These are phyloP conservation scores for Russula earlei DNA, from an alignment of 768 basidiomycete genomes.

Conservation along the genomic window DNA sequence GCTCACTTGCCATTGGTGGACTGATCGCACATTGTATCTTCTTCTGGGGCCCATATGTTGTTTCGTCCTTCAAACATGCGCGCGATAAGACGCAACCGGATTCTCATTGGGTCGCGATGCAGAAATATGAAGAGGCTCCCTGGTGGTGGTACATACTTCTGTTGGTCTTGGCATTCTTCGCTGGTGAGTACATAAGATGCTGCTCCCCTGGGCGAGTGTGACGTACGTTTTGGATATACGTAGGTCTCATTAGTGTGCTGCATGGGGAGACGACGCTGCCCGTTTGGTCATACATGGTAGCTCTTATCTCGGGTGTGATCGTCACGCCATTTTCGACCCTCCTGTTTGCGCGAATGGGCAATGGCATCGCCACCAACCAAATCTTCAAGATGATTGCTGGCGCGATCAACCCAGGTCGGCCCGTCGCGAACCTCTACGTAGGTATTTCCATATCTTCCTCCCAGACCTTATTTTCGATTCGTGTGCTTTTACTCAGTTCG, in stretches of 20 bases:
- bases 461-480: not conserved
- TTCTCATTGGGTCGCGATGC: slow-evolving; percentile 51
- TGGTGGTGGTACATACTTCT: slow-evolving; percentile 52
- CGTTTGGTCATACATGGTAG: slow-evolving; percentile 53
- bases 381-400: slow-evolving; percentile 60
- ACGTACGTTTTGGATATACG: not conserved
- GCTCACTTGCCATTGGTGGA: slow-evolving; percentile 43
- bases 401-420: slow-evolving; percentile 49
- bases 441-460: not conserved
- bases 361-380: slow-evolving; percentile 49
- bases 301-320: slow-evolving; percentile 40
- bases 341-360: slow-evolving; percentile 51
- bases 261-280: slow-evolving; percentile 54
- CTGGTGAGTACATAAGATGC: slow-evolving; percentile 31
- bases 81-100: slow-evolving; percentile 40
- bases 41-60: slow-evolving; percentile 48
- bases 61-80: slow-evolving; percentile 41
- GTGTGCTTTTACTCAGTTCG: slow-evolving; percentile 45
- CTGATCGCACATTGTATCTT: slow-evolving; percentile 41
- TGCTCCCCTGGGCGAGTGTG: not conserved
- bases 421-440: slow-evolving; percentile 63
- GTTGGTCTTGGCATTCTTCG: slow-evolving; percentile 42
- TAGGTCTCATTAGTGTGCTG: slow-evolving; percentile 32
- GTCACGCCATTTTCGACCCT: slow-evolving; percentile 46
- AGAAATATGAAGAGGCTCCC: slow-evolving; percentile 51